A percentile compares a stretch with the other conserved stretches of the same genome.
Conservation (phyloP, 2,329 filamentous ascomycete species). For the Paramyrothecium sp. region DNA sequence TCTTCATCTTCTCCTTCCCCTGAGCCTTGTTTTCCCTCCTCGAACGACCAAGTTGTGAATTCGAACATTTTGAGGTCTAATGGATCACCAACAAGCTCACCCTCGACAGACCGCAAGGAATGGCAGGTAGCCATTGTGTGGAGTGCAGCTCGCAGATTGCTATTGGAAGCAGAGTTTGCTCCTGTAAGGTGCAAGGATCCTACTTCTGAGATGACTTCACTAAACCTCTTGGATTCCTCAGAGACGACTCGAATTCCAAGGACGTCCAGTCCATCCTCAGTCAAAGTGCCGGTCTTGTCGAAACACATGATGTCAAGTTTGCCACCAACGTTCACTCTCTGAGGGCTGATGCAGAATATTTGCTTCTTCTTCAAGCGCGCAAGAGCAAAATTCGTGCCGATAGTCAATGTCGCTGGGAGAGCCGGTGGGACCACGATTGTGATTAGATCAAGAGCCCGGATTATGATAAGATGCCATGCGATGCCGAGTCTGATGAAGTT, state of each 20-base stretch:
- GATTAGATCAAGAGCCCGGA: slow-evolving; percentile 90
- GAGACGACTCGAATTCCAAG: slow-evolving; percentile 81
- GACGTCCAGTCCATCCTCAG: slow-evolving; percentile 93
- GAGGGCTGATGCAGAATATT: slow-evolving; percentile 97
- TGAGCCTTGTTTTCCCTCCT: slow-evolving; percentile 75
- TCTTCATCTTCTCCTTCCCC: slow-evolving; percentile 71
- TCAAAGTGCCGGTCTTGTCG: slow-evolving; percentile 97
- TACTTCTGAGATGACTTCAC: slow-evolving; percentile 70
- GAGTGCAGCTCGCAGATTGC: slow-evolving; percentile 59
- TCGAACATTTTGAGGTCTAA: slow-evolving; percentile 98
- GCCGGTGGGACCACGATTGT: slow-evolving; percentile 97
- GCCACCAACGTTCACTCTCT: slow-evolving; percentile 93
- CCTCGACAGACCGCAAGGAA: slow-evolving; percentile 82
- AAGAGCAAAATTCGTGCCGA: slow-evolving; percentile 94
- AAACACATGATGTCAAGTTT: slow-evolving; percentile 97
- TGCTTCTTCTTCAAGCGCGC: slow-evolving; percentile 81
- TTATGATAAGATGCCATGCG: slow-evolving; percentile 85
- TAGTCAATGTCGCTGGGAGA: slow-evolving; percentile 89
- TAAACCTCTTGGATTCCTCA: slow-evolving; percentile 61
- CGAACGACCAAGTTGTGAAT: slow-evolving; percentile 89
- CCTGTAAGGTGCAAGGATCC: slow-evolving; percentile 52
- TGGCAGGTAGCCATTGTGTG: slow-evolving; percentile 98
- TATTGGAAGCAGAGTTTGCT: slow-evolving; percentile 23
- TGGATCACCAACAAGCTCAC: slow-evolving; percentile 87
- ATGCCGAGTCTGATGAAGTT: slow-evolving; percentile 88